phyloP scores from a whole-genome alignment of 1,284 basidiomycete genomes.

The Meira miltonrushii region DNA sequence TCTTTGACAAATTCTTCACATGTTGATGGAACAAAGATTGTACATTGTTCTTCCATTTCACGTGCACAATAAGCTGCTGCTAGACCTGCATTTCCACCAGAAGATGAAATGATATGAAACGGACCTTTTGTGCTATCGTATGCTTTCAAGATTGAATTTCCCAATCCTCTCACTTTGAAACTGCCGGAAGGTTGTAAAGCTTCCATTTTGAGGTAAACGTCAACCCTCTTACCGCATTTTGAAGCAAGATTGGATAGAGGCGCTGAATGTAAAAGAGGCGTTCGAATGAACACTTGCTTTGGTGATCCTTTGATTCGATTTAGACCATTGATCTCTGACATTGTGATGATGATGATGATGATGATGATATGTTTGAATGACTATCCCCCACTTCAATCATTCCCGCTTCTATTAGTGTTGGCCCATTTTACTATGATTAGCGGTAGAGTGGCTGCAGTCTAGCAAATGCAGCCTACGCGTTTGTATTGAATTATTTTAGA shows the following conservation, averaged over 20 bases:
- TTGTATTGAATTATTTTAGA: too few species aligned
- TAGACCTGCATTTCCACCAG: conserved; percentile 51
- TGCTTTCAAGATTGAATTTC: conserved; percentile 20
- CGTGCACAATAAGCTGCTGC: conserved; percentile 39
- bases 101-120: conserved; percentile 40
- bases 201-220: conserved; percentile 50
- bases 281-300: conserved; percentile 9
- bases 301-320: too few species aligned
- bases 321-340: too few species aligned
- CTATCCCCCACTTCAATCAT: too few species aligned
- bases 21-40: conserved; percentile 38
- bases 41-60: conserved; percentile 30
- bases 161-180: conserved; percentile 50
- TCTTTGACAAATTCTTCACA: conserved; percentile 26
- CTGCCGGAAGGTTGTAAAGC: conserved; percentile 42
- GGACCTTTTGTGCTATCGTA: conserved; percentile 16
- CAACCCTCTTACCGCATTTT: neutral
- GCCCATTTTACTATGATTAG: too few species aligned
- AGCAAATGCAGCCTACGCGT: too few species aligned
- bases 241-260: conserved; percentile 7
- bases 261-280: conserved; percentile 18
- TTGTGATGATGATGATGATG: too few species aligned
- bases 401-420: too few species aligned
- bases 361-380: too few species aligned
- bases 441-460: too few species aligned